These are phyloP conservation scores for Neospora caninum DNA, from an alignment of 169 alveolate genomes.

Conservation along the genomic window DNA sequence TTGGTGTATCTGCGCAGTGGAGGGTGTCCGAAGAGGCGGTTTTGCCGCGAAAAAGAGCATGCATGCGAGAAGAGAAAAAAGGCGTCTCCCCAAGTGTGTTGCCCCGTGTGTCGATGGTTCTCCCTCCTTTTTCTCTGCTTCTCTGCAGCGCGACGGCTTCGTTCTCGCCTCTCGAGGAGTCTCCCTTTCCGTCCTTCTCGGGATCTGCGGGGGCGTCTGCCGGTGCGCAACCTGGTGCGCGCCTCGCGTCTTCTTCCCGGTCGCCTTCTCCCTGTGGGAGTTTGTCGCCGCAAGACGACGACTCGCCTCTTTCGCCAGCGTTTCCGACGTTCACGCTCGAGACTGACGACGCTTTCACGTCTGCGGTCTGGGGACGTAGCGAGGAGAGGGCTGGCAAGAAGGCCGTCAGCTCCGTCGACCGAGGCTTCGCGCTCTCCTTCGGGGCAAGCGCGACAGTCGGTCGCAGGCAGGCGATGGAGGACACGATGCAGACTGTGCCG, in stretches of 20 bases:
- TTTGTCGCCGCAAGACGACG: no score
- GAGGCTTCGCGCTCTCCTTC: slow-evolving; percentile 28
- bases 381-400: not conserved
- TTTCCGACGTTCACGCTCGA: not conserved
- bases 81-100: no score
- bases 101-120: no score
- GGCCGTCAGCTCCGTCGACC: not conserved
- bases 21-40: no score
- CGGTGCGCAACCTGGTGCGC: not conserved
- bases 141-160: no score
- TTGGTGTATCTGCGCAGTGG: no score
- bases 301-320: not conserved
- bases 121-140: no score
- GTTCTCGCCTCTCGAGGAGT: not conserved
- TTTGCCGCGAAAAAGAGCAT: no score
- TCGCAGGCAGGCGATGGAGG: not conserved
- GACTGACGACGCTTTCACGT: not conserved
- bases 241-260: not conserved
- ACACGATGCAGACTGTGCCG: not conserved
- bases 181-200: not conserved
- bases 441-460: slow-evolving; percentile 12
- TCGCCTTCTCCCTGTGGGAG: no score
- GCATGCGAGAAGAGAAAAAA: no score
- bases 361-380: not conserved
- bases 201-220: not conserved